Evolutionary conservation across 805 yeast genomes (phyloP).

Genomic region (Lachancea waltii): DNA sequence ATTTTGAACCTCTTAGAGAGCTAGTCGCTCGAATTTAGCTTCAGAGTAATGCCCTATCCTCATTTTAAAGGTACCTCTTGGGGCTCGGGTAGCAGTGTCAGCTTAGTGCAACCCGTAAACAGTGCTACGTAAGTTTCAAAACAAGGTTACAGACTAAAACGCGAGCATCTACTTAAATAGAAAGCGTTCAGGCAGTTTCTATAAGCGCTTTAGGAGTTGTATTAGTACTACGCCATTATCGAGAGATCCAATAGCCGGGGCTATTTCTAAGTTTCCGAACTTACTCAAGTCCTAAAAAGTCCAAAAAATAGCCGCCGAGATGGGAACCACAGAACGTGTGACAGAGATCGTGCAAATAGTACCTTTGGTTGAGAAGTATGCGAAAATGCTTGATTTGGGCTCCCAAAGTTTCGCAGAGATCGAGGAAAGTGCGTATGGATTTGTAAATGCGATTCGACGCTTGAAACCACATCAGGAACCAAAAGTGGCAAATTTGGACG

Average conservation of each 20-base stretch:
- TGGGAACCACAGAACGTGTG: neutral
- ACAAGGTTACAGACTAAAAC: neutral
- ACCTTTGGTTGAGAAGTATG: neutral
- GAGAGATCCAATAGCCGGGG: too few species aligned
- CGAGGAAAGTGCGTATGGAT: neutral
- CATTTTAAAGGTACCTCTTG: too few species aligned
- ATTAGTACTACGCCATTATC: too few species aligned
- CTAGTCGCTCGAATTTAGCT: too few species aligned
- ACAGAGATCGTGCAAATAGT: neutral
- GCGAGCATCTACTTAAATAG: neutral
- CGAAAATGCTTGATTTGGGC: neutral
- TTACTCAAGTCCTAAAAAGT: neutral
- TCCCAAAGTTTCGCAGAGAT: neutral
- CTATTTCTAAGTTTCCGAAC: neutral
- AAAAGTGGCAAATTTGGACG: neutral
- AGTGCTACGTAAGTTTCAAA: neutral
- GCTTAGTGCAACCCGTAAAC: too few species aligned
- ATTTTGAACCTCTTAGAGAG: too few species aligned
- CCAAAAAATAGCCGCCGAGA: neutral
- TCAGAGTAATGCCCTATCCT: too few species aligned
- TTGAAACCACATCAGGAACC: constrained; percentile 1
- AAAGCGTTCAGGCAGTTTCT: too few species aligned
- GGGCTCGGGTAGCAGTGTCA: too few species aligned
- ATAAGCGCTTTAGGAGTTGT: too few species aligned
- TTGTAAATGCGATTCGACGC: constrained; percentile 1